Conservation (phyloP, 164 flowering plant species). For the Dillenia turbinata region DNA sequence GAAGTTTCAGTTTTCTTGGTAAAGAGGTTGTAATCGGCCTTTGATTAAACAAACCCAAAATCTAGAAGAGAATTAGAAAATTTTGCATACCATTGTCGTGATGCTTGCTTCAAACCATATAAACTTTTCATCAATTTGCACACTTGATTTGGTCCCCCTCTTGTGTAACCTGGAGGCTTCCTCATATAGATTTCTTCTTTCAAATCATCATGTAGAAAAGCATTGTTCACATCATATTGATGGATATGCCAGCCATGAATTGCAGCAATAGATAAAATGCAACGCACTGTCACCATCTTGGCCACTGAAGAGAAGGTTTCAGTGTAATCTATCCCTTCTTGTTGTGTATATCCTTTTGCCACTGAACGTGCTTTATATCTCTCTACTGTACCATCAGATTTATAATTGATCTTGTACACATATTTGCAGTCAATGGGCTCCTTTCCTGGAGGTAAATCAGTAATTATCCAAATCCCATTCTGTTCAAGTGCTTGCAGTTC, state of each 20-base stretch:
- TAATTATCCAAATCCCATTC: background rate
- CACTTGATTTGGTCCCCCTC: background rate
- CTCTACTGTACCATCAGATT: background rate
- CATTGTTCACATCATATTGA: background rate
- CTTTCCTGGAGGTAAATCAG: background rate
- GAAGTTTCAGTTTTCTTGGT: too few species aligned
- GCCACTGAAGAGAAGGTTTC: background rate
- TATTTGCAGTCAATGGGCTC: background rate
- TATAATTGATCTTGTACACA: background rate
- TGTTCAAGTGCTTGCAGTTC: background rate
- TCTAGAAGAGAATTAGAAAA: background rate
- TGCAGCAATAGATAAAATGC: background rate
- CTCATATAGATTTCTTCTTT: background rate
- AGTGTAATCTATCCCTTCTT: background rate
- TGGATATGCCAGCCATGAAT: background rate
- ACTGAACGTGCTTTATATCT: background rate
- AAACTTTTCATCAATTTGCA: background rate
- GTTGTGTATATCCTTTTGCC: background rate
- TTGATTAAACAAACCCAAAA: background rate
- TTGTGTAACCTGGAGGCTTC: background rate
- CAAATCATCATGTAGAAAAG: background rate
- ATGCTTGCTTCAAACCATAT: background rate
- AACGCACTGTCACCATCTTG: background rate
- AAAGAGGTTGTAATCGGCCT: too few species aligned
- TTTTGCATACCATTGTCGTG: background rate